Evolutionary conservation across 257 asterid genomes (phyloP).

Genomic region (Nemophila menziesii): DNA sequence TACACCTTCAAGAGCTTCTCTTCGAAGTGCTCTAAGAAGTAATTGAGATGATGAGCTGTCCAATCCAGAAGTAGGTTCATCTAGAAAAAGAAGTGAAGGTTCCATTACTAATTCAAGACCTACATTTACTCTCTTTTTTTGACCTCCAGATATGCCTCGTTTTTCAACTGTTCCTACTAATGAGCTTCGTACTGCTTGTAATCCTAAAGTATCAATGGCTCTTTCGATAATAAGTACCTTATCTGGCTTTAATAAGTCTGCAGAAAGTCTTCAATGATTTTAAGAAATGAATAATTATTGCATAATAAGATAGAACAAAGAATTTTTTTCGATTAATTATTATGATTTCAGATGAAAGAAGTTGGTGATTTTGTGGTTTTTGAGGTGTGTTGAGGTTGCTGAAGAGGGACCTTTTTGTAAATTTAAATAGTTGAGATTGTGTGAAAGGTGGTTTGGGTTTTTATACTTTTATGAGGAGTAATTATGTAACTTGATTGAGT

Average conservation of each 20-base stretch:
- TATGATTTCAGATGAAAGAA: no score
- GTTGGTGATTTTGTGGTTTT: no score
- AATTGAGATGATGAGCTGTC: conserved; percentile 95
- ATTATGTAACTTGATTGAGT: no score
- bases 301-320: background rate
- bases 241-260: conserved; percentile 64
- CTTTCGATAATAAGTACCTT: conserved; percentile 81
- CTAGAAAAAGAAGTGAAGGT: conserved; percentile 83
- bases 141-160: conserved; percentile 94
- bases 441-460: no score
- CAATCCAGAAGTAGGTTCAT: conserved; percentile 93
- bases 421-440: no score
- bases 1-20: conserved; percentile 94
- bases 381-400: no score
- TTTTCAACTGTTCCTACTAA: conserved; percentile 89
- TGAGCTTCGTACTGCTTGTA: conserved; percentile 70
- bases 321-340: no score
- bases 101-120: conserved; percentile 96
- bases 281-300: conserved; percentile 10
- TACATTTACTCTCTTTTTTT: conserved; percentile 86
- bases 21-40: conserved; percentile 82
- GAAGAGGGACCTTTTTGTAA: no score
- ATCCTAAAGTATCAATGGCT: conserved; percentile 69
- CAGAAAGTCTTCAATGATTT: conserved; percentile 51
- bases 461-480: no score